Conservation (phyloP, 768 basidiomycete genomes). For the Amanita molliuscula region DNA sequence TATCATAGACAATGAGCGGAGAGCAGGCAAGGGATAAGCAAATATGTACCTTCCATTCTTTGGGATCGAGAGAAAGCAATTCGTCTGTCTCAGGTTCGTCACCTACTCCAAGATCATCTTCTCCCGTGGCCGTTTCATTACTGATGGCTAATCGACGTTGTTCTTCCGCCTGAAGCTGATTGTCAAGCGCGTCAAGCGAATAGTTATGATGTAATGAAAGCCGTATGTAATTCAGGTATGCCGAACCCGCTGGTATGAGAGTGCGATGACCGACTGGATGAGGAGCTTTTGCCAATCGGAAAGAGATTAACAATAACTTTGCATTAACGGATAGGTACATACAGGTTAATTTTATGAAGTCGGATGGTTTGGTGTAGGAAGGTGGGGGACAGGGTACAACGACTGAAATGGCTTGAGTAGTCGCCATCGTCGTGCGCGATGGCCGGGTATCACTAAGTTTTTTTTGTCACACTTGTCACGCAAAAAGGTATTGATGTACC, state of each 20-base stretch:
- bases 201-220: conserved; percentile 65
- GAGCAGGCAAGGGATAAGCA: not conserved
- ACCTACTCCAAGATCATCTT: conserved; percentile 88
- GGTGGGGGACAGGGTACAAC: conserved; percentile 23
- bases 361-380: conserved; percentile 29
- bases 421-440: conserved; percentile 13
- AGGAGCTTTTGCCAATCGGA: conserved; percentile 14
- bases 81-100: conserved; percentile 77
- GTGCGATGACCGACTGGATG: conserved; percentile 31
- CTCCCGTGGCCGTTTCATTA: conserved; percentile 31
- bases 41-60: conserved; percentile 85
- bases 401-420: conserved; percentile 21
- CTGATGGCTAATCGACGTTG: conserved; percentile 40
- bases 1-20: not conserved
- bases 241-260: conserved; percentile 79
- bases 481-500: not conserved
- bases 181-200: conserved; percentile 79
- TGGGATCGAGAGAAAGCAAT: conserved; percentile 74
- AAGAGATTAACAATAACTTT: not conserved
- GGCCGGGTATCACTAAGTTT: not conserved
- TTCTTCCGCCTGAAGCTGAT: conserved; percentile 33
- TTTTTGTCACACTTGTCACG: conserved; percentile 4
- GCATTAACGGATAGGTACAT: conserved; percentile 13
- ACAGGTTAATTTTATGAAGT: conserved; percentile 12
- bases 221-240: conserved; percentile 76